Percentiles rank a stretch among this genome's conserved stretches.
Evolutionary conservation across 345 rosid genomes (phyloP).

Genomic region (Boechera divaricarpa): DNA sequence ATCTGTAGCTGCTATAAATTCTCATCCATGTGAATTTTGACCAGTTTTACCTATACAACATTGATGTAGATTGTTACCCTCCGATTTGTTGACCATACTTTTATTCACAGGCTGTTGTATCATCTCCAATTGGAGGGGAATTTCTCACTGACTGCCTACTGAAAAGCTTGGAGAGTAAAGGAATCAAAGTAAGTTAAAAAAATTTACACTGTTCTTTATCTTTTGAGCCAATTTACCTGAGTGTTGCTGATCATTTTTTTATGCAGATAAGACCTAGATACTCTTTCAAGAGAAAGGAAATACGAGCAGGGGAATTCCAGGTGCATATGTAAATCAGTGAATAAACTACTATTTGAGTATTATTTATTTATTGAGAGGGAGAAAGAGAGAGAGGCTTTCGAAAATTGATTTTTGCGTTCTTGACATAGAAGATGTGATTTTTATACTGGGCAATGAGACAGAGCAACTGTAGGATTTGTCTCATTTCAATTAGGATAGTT

Average conservation of each 20-base stretch:
- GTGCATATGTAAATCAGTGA: constrained; percentile 47
- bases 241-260: constrained; percentile 32
- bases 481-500: constrained; percentile 22
- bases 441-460: constrained; percentile 11
- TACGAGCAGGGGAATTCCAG: constrained; percentile 91
- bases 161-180: constrained; percentile 98
- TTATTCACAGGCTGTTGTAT: constrained; percentile 65
- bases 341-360: constrained; percentile 26
- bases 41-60: neutral
- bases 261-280: constrained; percentile 95
- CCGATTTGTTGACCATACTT: constrained; percentile 21
- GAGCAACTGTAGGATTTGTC: constrained; percentile 1
- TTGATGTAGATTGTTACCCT: constrained; percentile 5
- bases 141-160: constrained; percentile 90
- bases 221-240: constrained; percentile 16
- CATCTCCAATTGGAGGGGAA: constrained; percentile 95
- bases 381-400: neutral
- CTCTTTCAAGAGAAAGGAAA: constrained; percentile 96
- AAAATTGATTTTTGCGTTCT: constrained; percentile 6
- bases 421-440: neutral
- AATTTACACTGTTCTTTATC: constrained; percentile 1
- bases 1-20: constrained; percentile 14
- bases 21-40: neutral
- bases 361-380: constrained; percentile 4
- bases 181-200: constrained; percentile 66